These are phyloP conservation scores for Pilaira anomala DNA, from an alignment of 192 early-diverging fungal species.

Conservation along the genomic window DNA sequence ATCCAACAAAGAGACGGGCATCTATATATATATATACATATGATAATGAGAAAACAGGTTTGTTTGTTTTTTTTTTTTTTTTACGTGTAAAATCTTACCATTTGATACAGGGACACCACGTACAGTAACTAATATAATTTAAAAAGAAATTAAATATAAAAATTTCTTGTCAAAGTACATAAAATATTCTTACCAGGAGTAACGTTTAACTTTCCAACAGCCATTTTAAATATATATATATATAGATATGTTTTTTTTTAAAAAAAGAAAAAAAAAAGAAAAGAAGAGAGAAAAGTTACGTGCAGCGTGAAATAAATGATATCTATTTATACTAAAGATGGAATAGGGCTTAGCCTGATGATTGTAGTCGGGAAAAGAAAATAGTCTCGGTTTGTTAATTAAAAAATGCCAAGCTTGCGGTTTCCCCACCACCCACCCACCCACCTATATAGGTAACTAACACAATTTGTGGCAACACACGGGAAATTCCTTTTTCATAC, in stretches of 20 bases:
- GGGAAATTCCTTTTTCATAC: too few species aligned
- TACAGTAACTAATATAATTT: constrained; percentile 16
- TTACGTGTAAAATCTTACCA: constrained; percentile 5
- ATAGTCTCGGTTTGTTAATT: too few species aligned
- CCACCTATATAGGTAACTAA: too few species aligned
- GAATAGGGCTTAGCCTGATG: too few species aligned
- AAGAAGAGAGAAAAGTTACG: background rate
- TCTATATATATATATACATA: constrained; percentile 2
- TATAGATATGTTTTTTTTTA: too few species aligned
- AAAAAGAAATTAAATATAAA: background rate
- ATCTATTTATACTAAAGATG: too few species aligned
- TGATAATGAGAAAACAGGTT: background rate
- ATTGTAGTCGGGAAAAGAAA: too few species aligned
- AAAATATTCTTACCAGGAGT: constrained; percentile 20
- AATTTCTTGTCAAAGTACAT: background rate
- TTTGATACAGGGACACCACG: constrained; percentile 3
- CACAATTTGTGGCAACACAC: too few species aligned
- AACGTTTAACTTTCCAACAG: constrained; percentile 20
- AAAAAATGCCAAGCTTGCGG: too few species aligned
- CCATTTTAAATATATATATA: background rate
- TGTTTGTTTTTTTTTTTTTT: background rate
- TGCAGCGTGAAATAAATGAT: too few species aligned
- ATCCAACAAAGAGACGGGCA: constrained; percentile 30
- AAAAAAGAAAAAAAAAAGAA: background rate
- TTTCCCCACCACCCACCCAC: too few species aligned